Evolutionary conservation across 1,139 yeast genomes (phyloP).

Genomic region (Scheffersomyces titani): DNA sequence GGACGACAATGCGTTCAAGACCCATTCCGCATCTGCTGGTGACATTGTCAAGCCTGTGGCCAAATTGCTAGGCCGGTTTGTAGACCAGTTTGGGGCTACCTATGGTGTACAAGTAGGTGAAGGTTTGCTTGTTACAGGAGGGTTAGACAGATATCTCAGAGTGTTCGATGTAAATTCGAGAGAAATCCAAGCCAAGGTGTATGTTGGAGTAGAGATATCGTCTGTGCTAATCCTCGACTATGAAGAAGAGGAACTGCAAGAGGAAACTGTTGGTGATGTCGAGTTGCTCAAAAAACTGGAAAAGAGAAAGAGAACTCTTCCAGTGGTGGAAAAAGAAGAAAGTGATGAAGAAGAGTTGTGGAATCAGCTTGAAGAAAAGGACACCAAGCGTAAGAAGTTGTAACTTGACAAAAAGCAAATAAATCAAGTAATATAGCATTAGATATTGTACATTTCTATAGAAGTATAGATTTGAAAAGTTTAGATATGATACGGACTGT

Average conservation of each 20-base stretch:
- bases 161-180: constrained; percentile 65
- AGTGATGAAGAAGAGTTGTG: constrained; percentile 42
- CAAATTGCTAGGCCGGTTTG: constrained; percentile 42
- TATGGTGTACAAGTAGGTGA: constrained; percentile 26
- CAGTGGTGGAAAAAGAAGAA: constrained; percentile 28
- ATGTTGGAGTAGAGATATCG: constrained; percentile 72
- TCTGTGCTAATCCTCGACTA: constrained; percentile 52
- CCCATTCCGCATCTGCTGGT: constrained; percentile 48
- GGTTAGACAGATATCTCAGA: constrained; percentile 82
- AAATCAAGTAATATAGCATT: not conserved
- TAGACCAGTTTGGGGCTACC: constrained; percentile 48
- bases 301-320: constrained; percentile 18
- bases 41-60: constrained; percentile 38
- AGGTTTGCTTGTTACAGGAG: constrained; percentile 59
- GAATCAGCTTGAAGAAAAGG: constrained; percentile 36
- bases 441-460: not conserved
- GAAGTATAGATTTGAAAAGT: not conserved
- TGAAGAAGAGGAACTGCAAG: constrained; percentile 38
- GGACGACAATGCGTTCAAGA: constrained; percentile 38
- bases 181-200: constrained; percentile 68
- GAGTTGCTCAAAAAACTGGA: constrained; percentile 13
- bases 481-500: not conserved
- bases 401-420: not conserved
- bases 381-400: constrained; percentile 12
- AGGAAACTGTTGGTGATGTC: constrained; percentile 11